Base-by-base conservation (phyloP, 2,329 filamentous ascomycete species). In the Mollisia scopiformis region DNA sequence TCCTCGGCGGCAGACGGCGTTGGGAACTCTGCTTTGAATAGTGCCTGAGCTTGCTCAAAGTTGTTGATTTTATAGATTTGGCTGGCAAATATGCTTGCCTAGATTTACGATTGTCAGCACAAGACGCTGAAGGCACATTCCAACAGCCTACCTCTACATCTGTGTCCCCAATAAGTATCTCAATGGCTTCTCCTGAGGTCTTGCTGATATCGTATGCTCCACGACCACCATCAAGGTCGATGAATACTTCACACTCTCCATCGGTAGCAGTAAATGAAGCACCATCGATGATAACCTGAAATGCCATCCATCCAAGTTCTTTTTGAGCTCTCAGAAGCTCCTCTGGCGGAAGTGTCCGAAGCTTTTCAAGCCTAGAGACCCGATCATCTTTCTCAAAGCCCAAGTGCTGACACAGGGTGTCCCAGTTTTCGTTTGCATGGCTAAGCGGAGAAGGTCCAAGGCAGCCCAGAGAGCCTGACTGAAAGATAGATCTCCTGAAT, bases 401-500 rank as follows among this genome's bases (percentile, higher is more conserved):
- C 5, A 54, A 54, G 5, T 43, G 21, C 1, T 49, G 37, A 21
- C 55, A 54, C 4, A 61, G 31, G 16, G 28, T 25, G n/a, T 61
- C 55, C 49, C 54, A 54, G 5, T 55, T 46, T 2, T 19, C 23
- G 19, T 61, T 35, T n/a, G 59, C 55, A 7, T n/a, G n/a, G 11
- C 14, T 39, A 3, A 61, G 16, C 10, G 37, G 31, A 21, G 33
- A 30, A 14, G 59, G 59, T 2, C 59, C 59, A 27, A 58, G 47
- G 27, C 37, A 49, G 3, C 51, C 55, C 5, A 61, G 25, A 31
- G 54, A 41, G n/a, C 88, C 89, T 2, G 87, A 90, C 75, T 89
- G 84, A 89, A 93, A 92, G 67, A 93, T 93, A 41, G 80, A 89
- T 1, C 79, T 89, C 28, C 87, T 84, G 82, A 94, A 93, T 1